These are phyloP conservation scores for Corylus americana DNA, from an alignment of 306 rosid genomes.

Conservation along the genomic window DNA sequence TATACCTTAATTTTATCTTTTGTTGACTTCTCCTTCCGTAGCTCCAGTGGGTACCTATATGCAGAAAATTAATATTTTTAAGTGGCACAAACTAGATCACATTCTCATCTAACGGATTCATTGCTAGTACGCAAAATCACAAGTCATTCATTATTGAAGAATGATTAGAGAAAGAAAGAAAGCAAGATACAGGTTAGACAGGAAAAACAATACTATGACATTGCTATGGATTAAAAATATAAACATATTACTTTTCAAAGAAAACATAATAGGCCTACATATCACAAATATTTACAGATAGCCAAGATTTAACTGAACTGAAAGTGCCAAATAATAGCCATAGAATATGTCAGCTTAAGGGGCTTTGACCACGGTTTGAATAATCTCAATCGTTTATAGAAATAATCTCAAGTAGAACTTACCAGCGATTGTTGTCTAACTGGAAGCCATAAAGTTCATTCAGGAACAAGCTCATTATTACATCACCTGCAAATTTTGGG, in stretches of 20 bases:
- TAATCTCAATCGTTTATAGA: background rate
- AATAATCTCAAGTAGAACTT: constrained; percentile 25
- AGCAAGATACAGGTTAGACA: background rate
- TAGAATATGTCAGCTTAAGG: background rate
- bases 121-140: background rate
- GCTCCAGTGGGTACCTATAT: constrained; percentile 90
- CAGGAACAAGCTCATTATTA: constrained; percentile 91
- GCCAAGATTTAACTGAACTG: background rate
- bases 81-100: constrained; percentile 16
- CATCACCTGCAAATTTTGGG: constrained; percentile 67
- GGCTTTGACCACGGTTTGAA: background rate
- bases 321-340: background rate
- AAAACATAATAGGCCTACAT: background rate
- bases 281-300: background rate
- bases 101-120: background rate
- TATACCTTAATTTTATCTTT: constrained; percentile 65
- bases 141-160: background rate
- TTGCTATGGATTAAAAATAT: background rate
- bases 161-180: constrained; percentile 14
- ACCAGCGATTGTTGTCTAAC: constrained; percentile 88
- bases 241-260: background rate
- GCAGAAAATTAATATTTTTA: constrained; percentile 29
- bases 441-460: constrained; percentile 95
- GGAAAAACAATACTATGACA: background rate
- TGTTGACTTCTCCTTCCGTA: constrained; percentile 87